Evolutionary conservation across 345 rosid species (phyloP).

Genomic region (Noccaea caerulescens): DNA sequence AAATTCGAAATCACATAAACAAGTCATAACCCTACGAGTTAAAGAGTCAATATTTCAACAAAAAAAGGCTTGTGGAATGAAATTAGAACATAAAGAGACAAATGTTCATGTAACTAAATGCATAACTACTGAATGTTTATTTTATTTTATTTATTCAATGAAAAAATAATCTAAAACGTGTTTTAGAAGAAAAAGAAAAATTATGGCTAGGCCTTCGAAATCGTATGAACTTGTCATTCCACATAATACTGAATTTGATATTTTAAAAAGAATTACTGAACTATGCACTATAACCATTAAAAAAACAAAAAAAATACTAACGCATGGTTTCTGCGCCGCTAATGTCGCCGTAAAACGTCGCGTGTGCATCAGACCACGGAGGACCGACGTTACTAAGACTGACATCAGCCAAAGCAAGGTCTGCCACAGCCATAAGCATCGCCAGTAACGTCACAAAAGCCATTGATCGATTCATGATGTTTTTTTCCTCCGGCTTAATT

Average conservation of each 20-base stretch:
- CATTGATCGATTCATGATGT: constrained; percentile 20
- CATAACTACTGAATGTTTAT: background rate
- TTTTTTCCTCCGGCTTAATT: background rate
- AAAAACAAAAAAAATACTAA: constrained; percentile 29
- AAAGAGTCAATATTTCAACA: too few species aligned
- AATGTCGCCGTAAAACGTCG: constrained; percentile 45
- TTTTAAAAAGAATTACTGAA: too few species aligned
- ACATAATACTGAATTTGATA: background rate
- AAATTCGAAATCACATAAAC: too few species aligned
- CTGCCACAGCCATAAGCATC: constrained; percentile 8
- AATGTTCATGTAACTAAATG: background rate
- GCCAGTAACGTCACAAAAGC: constrained; percentile 6
- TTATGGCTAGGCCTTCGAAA: background rate
- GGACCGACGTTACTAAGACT: background rate
- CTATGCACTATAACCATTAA: too few species aligned
- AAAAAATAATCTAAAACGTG: background rate
- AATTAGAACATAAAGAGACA: background rate
- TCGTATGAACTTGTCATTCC: background rate
- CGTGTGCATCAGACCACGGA: constrained; percentile 41
- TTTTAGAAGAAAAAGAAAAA: background rate
- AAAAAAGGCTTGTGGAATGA: too few species aligned
- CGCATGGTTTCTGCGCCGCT: constrained; percentile 43
- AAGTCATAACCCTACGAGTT: too few species aligned
- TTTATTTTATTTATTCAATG: background rate
- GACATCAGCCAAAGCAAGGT: background rate